Evolutionary conservation across 192 early-diverging fungal genomes (phyloP), one percentile per base, ranked within the genome.

Genomic region (Podila verticillata): DNA sequence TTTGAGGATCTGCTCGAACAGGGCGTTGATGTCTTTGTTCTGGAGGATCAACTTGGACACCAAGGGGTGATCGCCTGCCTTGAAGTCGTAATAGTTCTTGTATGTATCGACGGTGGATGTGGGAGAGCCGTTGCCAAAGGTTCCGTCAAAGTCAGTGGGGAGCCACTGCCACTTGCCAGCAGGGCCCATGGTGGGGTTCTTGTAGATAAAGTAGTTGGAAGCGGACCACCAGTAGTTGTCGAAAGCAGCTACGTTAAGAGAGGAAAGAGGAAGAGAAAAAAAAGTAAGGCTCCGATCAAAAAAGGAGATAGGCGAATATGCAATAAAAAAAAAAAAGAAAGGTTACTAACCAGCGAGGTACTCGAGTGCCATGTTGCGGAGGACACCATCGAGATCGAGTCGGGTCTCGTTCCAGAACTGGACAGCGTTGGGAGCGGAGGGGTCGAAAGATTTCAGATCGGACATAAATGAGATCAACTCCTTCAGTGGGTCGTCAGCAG

Each of bases 291-390:
- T 17, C 13, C 12, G 15, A 17, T 9, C 2, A 44, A 44, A 15
- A 44, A 44, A 44, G n/a, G n/a, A n/a, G n/a, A 44, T 44, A 2
- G 39, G 39, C 39, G 13, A 44, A 13, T 15, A 2, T 44, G 17
- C 13, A 44, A 44, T 4, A 13, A 44, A 17, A 3, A 12, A 8
- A 17, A 12, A 6, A 54, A 54, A 24, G 8, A 24, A 1, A 26
- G n/a, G n/a, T n/a, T n/a, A 54, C 22, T 54, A 28, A 35, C 67
- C 67, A 20, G 8, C 58, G 7, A 69, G 58, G 67, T 69, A 69
- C 67, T 69, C 58, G 29, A 69, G 58, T 1, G 67, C 67, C 47
- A 69, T 69, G 47, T 61, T 61, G 28, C 67, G 67, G 56, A 69
- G 57, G 47, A 61, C 34, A 24, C 67, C 67, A 34, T 69, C 67